Conservation (phyloP, 768 basidiomycete species). For the Hericium coralloides region DNA sequence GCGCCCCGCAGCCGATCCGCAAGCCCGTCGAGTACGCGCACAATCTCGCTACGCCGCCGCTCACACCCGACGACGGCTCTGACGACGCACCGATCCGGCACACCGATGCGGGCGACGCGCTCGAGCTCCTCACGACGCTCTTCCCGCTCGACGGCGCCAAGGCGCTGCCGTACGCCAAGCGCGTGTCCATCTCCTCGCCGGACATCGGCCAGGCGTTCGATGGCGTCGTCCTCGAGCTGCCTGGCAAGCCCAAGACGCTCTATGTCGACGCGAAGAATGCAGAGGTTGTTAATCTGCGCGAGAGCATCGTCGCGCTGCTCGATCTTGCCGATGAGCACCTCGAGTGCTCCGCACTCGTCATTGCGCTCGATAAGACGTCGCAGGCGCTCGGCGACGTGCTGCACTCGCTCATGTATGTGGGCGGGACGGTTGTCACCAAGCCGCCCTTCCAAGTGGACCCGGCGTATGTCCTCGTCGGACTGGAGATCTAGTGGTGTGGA, state of each 20-base stretch:
- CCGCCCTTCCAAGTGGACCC: conserved; percentile 70
- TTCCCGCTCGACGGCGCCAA: conserved; percentile 67
- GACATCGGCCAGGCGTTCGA: conserved; percentile 64
- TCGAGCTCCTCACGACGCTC: conserved; percentile 70
- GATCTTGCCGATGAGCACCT: conserved; percentile 84
- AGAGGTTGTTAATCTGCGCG: conserved; percentile 67
- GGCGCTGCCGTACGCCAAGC: conserved; percentile 64
- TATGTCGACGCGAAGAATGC: conserved; percentile 84
- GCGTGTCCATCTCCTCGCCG: conserved; percentile 64
- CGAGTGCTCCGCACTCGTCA: conserved; percentile 68
- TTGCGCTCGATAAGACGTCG: conserved; percentile 68
- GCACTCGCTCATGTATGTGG: conserved; percentile 90
- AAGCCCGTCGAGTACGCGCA: conserved; percentile 13
- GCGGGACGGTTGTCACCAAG: conserved; percentile 76
- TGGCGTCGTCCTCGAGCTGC: conserved; percentile 69
- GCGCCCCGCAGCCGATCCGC: conserved; percentile 20
- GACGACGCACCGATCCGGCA: conserved; percentile 25
- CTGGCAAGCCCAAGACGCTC: conserved; percentile 62
- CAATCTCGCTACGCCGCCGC: conserved; percentile 59
- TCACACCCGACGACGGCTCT: conserved; percentile 65
- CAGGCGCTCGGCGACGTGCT: conserved; percentile 64
- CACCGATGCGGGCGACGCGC: conserved; percentile 41
- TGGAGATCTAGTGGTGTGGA: conserved; percentile 44
- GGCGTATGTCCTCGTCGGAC: conserved; percentile 74
- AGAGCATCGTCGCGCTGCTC: conserved; percentile 81